These are phyloP conservation scores for Pyronema domesticum DNA, from an alignment of 495 filamentous ascomycete species.

Conservation along the genomic window DNA sequence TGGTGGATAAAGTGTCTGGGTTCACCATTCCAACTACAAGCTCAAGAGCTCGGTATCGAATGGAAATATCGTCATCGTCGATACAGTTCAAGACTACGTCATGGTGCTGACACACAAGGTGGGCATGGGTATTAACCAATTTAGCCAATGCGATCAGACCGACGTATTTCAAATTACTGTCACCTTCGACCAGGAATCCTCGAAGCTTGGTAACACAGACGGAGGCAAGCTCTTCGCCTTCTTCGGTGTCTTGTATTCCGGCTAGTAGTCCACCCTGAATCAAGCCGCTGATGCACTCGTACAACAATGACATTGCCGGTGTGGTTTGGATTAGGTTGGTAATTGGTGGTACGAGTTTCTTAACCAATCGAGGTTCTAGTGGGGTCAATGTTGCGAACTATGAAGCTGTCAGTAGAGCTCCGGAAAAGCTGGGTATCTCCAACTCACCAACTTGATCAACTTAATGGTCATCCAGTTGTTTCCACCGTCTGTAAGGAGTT, in stretches of 20 bases:
- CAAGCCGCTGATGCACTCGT: constrained; percentile 96
- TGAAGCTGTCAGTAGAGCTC: neutral
- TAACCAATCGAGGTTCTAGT: constrained; percentile 73
- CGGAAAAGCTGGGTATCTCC: neutral
- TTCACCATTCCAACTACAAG: constrained; percentile 82
- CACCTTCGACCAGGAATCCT: constrained; percentile 82
- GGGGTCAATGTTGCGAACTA: constrained; percentile 93
- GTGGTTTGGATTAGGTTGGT: constrained; percentile 86
- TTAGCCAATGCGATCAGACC: constrained; percentile 85
- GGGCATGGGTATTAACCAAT: constrained; percentile 75
- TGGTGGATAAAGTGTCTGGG: constrained; percentile 58
- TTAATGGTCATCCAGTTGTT: constrained; percentile 99
- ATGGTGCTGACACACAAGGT: constrained; percentile 74
- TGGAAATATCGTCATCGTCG: constrained; percentile 91
- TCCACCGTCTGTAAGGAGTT: constrained; percentile 72
- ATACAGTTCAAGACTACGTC: constrained; percentile 92
- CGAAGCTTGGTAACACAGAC: constrained; percentile 84
- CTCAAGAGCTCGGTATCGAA: constrained; percentile 79
- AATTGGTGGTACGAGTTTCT: constrained; percentile 86
- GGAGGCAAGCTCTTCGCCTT: constrained; percentile 79
- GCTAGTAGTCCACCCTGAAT: constrained; percentile 90
- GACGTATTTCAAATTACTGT: constrained; percentile 94
- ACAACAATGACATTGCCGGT: constrained; percentile 86
- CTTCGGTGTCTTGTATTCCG: constrained; percentile 52
- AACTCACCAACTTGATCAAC: constrained; percentile 76